Percentiles rank a stretch among this genome's conserved stretches.
phyloP scores from a whole-genome alignment of 495 filamentous ascomycete species.

The Darksidea phi region DNA sequence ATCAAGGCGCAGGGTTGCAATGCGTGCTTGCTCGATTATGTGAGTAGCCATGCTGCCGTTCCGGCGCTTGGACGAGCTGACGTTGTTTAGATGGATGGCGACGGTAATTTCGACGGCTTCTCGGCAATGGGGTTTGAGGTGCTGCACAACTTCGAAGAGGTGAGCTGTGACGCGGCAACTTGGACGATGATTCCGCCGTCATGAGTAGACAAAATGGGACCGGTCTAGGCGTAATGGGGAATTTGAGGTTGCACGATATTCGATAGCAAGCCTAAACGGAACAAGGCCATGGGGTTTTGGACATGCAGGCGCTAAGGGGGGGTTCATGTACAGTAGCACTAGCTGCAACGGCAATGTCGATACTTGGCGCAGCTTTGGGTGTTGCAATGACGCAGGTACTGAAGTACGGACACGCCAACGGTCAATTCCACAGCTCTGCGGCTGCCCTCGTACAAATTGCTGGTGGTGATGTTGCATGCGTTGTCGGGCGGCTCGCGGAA shows the following conservation, averaged over 20 bases:
- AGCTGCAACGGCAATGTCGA: not conserved
- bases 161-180: conserved; percentile 70
- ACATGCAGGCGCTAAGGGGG: conserved; percentile 15
- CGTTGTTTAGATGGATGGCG: conserved; percentile 59
- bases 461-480: not conserved
- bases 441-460: not conserved
- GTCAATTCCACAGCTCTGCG: not conserved
- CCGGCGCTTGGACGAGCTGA: conserved; percentile 2
- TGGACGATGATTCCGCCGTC: conserved; percentile 59
- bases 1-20: conserved; percentile 72
- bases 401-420: not conserved
- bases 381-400: not conserved
- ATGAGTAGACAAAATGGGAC: conserved; percentile 2
- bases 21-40: conserved; percentile 72
- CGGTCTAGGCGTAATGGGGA: not conserved
- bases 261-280: too few relatives aligned
- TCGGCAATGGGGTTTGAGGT: conserved; percentile 74
- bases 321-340: not conserved
- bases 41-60: conserved; percentile 46
- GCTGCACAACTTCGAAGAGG: conserved; percentile 75
- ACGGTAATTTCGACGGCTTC: conserved; percentile 69
- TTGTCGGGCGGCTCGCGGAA: not conserved
- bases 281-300: not conserved
- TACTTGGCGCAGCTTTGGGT: not conserved
- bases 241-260: not conserved